A percentile compares a stretch with the other conserved stretches of the same genome.
phyloP scores from a whole-genome alignment of 495 filamentous ascomycete genomes.

The Penicillium crystallinum region DNA sequence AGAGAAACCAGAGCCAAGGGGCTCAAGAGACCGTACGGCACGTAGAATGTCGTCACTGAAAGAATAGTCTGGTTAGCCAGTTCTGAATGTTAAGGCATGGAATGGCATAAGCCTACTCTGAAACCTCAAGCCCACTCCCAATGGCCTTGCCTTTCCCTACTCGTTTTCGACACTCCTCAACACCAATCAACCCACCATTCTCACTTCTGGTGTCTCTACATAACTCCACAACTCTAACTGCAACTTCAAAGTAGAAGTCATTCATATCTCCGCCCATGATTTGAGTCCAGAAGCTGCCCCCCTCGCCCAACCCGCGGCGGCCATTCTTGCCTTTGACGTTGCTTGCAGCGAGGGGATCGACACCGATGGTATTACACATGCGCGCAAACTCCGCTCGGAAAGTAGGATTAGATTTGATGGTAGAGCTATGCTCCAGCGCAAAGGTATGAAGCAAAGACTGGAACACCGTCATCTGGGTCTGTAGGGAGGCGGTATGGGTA shows the following conservation, averaged over 20 bases:
- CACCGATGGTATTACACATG: slow-evolving; percentile 96
- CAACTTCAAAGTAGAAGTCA: slow-evolving; percentile 97
- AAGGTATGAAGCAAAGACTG: slow-evolving; percentile 90
- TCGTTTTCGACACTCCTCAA: slow-evolving; percentile 70
- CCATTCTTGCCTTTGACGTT: slow-evolving; percentile 51
- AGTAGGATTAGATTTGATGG: slow-evolving; percentile 88
- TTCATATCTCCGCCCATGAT: slow-evolving; percentile 86
- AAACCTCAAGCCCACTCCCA: slow-evolving; percentile 66
- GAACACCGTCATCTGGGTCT: slow-evolving; percentile 92
- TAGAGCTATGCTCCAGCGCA: slow-evolving; percentile 86
- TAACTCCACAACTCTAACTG: slow-evolving; percentile 87
- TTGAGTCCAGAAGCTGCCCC: slow-evolving; percentile 83
- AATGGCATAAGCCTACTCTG: slow-evolving; percentile 42
- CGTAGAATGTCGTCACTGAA: slow-evolving; percentile 82
- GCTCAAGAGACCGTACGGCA: slow-evolving; percentile 80
- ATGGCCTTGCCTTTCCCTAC: slow-evolving; percentile 65
- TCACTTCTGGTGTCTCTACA: slow-evolving; percentile 82
- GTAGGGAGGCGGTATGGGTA: slow-evolving; percentile 72
- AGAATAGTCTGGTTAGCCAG: background rate
- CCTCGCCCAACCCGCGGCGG: slow-evolving; percentile 37
- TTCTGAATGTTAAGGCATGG: background rate
- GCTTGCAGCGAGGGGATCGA: slow-evolving; percentile 81
- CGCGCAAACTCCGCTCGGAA: slow-evolving; percentile 97
- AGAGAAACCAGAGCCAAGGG: slow-evolving; percentile 82
- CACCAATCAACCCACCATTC: slow-evolving; percentile 86